Base-by-base conservation (phyloP, 2,329 filamentous ascomycete species). In the Aspergillus sp. region DNA sequence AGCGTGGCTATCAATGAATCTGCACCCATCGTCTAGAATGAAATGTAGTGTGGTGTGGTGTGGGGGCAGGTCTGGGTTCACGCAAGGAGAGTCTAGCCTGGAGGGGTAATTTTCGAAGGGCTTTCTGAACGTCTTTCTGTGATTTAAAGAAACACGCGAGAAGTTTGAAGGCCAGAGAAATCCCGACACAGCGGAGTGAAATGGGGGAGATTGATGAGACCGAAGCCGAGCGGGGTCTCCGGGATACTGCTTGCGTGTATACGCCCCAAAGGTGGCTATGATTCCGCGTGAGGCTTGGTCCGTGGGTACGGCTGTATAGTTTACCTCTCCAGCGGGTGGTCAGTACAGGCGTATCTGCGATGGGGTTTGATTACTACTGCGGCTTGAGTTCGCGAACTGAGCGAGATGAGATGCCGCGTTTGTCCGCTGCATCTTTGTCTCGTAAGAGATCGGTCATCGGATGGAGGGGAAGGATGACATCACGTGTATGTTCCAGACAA, bases 1-100 rank as follows among this genome's bases (percentile, higher is more conserved):
- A 61, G 53, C 19, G 61, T 46, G 43, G 60, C 52, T 31, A 61
- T 61, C 51, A 65, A 55, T 49, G 62, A 55, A 21, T 66, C 64
- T 48, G 60, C 62, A 40, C 63, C 66, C 66, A 67, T 68, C 43
- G 47, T 61, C 39, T 53, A n/a, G 33, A 54, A 50, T 47, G 46
- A 51, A 54, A 57, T 52, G 25, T 44, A 23, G 39, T 45, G 31
- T 31, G 1, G 27, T 31, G 27, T 11, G 9, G 9, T 31, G 27
- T 31, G 27, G 27, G 27, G 27, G 8, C 27, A 31, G 45, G 9
- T 17, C 17, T 9, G 35, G 31, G 43, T 25, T 52, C 17, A 25
- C 12, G 35, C 15, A 17, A 17, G 6, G 7, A 43, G 9, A 17
- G 14, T 17, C 40, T 17, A 43, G 19, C 40, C n/a, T 46, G 39